These are phyloP conservation scores for Pinus tabuliformis DNA, from an alignment of 75 land plant species.

Conservation along the genomic window DNA sequence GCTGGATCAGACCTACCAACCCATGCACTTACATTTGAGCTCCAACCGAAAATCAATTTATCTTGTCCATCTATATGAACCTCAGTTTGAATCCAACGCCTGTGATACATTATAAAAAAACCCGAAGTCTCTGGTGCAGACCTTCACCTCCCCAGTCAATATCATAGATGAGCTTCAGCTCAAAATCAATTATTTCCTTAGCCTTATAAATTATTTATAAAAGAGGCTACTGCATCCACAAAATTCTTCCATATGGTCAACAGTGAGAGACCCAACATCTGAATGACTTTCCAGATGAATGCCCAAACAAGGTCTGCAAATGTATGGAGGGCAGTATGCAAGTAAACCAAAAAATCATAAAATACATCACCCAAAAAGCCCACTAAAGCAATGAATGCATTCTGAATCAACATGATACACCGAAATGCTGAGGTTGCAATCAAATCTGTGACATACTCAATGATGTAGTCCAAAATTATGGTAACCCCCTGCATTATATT, in stretches of 20 bases:
- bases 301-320: constrained; percentile 7
- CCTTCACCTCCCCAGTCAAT: too few relatives aligned
- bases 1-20: too few relatives aligned
- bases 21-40: too few relatives aligned
- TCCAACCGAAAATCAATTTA: too few relatives aligned
- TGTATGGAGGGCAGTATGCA: constrained; percentile 4
- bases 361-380: background rate
- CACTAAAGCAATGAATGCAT: background rate
- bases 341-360: constrained; percentile 1
- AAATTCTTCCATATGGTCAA: constrained; percentile 5
- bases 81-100: too few relatives aligned
- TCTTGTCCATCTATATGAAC: too few relatives aligned
- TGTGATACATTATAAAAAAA: too few relatives aligned
- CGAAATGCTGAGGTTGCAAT: background rate
- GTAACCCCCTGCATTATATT: background rate
- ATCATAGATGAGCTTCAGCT: too few relatives aligned
- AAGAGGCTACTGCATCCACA: constrained; percentile 4
- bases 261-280: constrained; percentile 4
- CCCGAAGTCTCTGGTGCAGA: too few relatives aligned
- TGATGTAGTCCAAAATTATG: constrained; percentile 1
- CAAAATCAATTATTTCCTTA: too few relatives aligned
- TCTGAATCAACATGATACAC: background rate
- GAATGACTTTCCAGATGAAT: background rate
- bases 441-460: constrained; percentile 3
- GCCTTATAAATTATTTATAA: background rate